Base-by-base conservation (phyloP, 768 basidiomycete genomes). In the Lentinula lateritia region DNA sequence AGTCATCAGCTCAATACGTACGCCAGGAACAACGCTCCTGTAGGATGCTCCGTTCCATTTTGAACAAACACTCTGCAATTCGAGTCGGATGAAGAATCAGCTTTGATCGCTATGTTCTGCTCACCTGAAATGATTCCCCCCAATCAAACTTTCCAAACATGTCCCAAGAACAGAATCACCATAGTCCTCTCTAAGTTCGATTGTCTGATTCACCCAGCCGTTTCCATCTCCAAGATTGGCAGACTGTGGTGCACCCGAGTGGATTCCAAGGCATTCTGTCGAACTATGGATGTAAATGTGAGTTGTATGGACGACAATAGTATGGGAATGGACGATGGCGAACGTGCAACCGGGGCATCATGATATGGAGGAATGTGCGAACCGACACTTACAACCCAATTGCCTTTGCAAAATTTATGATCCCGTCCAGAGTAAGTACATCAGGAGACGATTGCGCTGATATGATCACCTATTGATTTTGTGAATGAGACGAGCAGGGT, bases 181-280 rank as follows among this genome's bases (percentile, higher is more conserved):
- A 67, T 83, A 95, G 67, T 93, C 86, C 76, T 86, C 86, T 50
- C 93, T 82, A 36, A 93, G 80, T 70, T 88, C 84, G 15, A 88
- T 80, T 54, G 69, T 80, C 74, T 84, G 76, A 52, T 78, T 78
- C 18, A 72, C 71, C 20, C 62, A 78, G 2, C 90, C 92, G 64
- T 86, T 74, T 0, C 92, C 92, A 64, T 95, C 93, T 0, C 93
- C 93, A 2, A 94, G 77, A 67, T 92, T 81, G 0, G 90, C 92
- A 5, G 74, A 75, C 67, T 94, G 93, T n/a, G 81, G 78, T 32
- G 72, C 76, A 0, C 91, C 90, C 2, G 81, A 68, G 66, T 87
- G 85, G 54, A 91, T 83, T 0, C 90, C 92, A 6, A 93, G 73
- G 66, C 89, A 93, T 73, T 93, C 88, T 13, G 65, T 65, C 36